Evolutionary conservation across 495 filamentous ascomycete species (phyloP).

Genomic region (Aspergillus haitiensis): DNA sequence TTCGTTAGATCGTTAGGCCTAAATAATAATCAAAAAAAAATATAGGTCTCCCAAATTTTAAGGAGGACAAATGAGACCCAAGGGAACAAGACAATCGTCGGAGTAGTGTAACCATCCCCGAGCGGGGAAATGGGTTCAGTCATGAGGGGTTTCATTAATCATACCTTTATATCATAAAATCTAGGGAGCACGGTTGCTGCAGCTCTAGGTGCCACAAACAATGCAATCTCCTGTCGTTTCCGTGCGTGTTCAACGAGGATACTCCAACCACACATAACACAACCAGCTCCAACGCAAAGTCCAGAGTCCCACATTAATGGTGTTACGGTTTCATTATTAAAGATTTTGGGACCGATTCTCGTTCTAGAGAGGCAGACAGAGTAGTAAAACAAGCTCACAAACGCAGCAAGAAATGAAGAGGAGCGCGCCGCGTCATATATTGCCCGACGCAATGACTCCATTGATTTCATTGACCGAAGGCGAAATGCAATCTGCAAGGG

Average conservation of each 20-base stretch:
- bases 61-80: slow-evolving; percentile 13
- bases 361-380: slow-evolving; percentile 81
- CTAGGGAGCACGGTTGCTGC: slow-evolving; percentile 75
- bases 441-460: slow-evolving; percentile 44
- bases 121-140: slow-evolving; percentile 17
- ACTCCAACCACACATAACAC: slow-evolving; percentile 82
- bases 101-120: slow-evolving; percentile 30
- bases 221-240: slow-evolving; percentile 72
- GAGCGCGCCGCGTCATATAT: slow-evolving; percentile 65
- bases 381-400: slow-evolving; percentile 85
- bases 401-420: slow-evolving; percentile 79
- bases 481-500: slow-evolving; percentile 72
- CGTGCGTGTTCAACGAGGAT: slow-evolving; percentile 69
- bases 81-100: slow-evolving; percentile 13
- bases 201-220: slow-evolving; percentile 86
- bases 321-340: slow-evolving; percentile 54
- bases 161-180: slow-evolving; percentile 63
- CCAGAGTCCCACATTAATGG: slow-evolving; percentile 66
- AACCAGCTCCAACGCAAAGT: slow-evolving; percentile 72
- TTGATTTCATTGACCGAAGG: slow-evolving; percentile 53
- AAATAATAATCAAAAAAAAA: slow-evolving; percentile 2
- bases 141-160: slow-evolving; percentile 21
- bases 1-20: slow-evolving; percentile 26
- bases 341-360: slow-evolving; percentile 69
- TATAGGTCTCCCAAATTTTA: not conserved